Percentiles rank a stretch among this genome's conserved stretches.
Conservation (phyloP, 139 green algal genomes). For the Mesotaenium endlicherianum region DNA sequence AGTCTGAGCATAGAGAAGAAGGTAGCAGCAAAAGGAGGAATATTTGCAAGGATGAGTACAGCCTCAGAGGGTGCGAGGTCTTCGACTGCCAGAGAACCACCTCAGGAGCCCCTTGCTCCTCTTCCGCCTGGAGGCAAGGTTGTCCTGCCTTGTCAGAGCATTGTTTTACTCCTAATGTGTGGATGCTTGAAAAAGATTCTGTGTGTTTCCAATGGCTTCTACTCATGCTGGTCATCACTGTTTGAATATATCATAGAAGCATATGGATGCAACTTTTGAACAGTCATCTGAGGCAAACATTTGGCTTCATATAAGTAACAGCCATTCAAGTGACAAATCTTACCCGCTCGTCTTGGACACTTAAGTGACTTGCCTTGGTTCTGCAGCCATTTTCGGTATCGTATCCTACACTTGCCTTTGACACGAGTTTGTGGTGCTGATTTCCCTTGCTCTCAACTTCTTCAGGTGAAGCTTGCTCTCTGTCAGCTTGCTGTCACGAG, state of each 20-base stretch:
- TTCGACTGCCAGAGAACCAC: background rate
- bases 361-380: background rate
- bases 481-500: conserved; percentile 80
- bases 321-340: background rate
- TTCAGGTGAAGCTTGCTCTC: conserved; percentile 77
- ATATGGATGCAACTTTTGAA: background rate
- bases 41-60: too few relatives aligned
- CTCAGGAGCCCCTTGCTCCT: background rate
- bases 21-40: too few relatives aligned
- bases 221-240: background rate
- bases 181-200: background rate
- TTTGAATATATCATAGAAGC: background rate
- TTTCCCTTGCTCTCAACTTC: background rate
- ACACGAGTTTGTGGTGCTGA: background rate
- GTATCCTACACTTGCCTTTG: background rate
- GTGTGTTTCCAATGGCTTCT: background rate
- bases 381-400: too few relatives aligned
- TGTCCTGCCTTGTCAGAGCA: background rate
- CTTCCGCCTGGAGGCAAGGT: background rate
- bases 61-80: too few relatives aligned
- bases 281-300: background rate
- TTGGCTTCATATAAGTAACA: background rate
- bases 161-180: background rate
- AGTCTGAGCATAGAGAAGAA: too few relatives aligned
- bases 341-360: background rate